Conservation (phyloP, 129 eudicot genomes). For the Arctium lappa region DNA sequence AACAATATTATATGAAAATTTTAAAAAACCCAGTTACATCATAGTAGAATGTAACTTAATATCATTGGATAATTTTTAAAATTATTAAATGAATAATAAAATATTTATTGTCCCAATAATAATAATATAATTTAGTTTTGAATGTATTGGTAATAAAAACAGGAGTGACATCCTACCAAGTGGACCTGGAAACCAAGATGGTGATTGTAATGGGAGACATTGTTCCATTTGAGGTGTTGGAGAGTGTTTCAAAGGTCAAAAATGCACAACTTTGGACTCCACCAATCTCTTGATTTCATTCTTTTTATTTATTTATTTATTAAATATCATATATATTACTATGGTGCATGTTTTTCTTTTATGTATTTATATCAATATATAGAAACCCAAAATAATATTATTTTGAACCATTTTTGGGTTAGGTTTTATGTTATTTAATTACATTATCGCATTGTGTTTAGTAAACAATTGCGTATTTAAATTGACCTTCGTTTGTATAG, state of each 20-base stretch:
- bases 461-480: too few relatives aligned
- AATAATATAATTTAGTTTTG: not conserved
- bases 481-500: not conserved
- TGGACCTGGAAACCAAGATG: constrained; percentile 93
- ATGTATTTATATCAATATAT: not conserved
- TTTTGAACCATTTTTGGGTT: not conserved
- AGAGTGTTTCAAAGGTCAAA: constrained; percentile 86
- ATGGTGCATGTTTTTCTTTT: not conserved
- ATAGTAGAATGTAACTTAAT: not conserved
- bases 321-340: not conserved
- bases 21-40: not conserved
- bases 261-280: constrained; percentile 73
- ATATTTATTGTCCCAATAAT: not conserved
- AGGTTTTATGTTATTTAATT: not conserved
- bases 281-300: constrained; percentile 21
- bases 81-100: not conserved
- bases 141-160: constrained; percentile 10
- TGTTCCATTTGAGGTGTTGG: constrained; percentile 88
- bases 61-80: not conserved
- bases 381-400: constrained; percentile 6
- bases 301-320: not conserved
- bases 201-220: constrained; percentile 92
- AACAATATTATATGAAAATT: not conserved
- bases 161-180: constrained; percentile 92
- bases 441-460: not conserved